Evolutionary conservation across 176 grass and related monocot species (phyloP).

Genomic region (Typha latifolia): DNA sequence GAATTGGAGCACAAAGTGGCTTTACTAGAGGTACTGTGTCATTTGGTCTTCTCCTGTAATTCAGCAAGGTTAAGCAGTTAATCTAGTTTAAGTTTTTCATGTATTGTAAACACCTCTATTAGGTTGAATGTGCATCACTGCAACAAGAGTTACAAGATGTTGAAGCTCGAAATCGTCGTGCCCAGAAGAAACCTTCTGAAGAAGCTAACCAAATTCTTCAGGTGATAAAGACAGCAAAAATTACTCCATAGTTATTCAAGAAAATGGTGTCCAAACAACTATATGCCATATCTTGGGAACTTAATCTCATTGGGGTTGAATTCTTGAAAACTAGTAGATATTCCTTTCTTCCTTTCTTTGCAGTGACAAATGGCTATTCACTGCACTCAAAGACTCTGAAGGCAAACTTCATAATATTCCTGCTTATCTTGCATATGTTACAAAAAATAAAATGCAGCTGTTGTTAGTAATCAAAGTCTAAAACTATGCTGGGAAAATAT

Average conservation of each 20-base stretch:
- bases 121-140: conserved; percentile 84
- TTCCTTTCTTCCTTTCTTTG: too few relatives aligned
- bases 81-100: conserved; percentile 6
- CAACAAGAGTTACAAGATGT: conserved; percentile 92
- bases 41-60: not conserved
- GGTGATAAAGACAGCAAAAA: conserved; percentile 30
- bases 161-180: conserved; percentile 72
- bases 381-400: too few relatives aligned
- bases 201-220: conserved; percentile 93
- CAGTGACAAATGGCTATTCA: too few relatives aligned
- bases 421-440: not conserved
- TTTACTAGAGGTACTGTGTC: conserved; percentile 69
- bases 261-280: too few relatives aligned
- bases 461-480: not conserved
- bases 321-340: too few relatives aligned
- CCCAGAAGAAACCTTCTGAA: conserved; percentile 93
- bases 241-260: too few relatives aligned
- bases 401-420: not conserved
- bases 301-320: too few relatives aligned
- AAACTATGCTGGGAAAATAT: not conserved
- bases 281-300: too few relatives aligned
- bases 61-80: not conserved
- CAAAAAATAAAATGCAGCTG: not conserved
- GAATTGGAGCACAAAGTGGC: conserved; percentile 92
- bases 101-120: conserved; percentile 22